Percentiles rank a stretch among this genome's conserved stretches.
Conservation (phyloP, 768 basidiomycete genomes). For the Clitopilus hobsonii region DNA sequence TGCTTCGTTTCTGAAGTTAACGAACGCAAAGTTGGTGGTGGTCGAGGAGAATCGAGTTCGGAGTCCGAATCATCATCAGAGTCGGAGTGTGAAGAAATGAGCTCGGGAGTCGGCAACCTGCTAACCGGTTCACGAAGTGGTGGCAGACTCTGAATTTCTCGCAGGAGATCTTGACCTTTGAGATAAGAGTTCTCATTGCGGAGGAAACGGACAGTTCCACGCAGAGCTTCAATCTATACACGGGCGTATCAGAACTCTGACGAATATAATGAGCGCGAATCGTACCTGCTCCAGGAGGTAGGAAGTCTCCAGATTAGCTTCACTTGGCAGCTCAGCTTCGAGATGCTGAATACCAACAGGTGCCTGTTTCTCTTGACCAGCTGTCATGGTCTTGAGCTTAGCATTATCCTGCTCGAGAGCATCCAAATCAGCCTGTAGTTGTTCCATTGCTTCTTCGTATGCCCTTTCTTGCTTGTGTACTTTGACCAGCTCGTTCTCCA, state of each 20-base stretch:
- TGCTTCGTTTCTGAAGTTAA: slow-evolving; percentile 80
- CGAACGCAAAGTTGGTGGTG: slow-evolving; percentile 54
- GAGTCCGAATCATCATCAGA: slow-evolving; percentile 61
- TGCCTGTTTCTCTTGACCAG: slow-evolving; percentile 61
- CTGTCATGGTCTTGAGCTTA: slow-evolving; percentile 68
- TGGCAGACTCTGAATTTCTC: slow-evolving; percentile 74
- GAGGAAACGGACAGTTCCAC: slow-evolving; percentile 88
- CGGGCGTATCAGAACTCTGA: slow-evolving; percentile 3
- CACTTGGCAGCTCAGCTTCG: slow-evolving; percentile 63
- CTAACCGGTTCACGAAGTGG: slow-evolving; percentile 46
- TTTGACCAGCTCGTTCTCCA: slow-evolving; percentile 78
- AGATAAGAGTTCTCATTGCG: slow-evolving; percentile 91
- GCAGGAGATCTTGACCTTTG: slow-evolving; percentile 86
- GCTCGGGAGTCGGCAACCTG: slow-evolving; percentile 58
- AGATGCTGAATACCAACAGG: slow-evolving; percentile 40
- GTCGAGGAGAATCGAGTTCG: slow-evolving; percentile 23
- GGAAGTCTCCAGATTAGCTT: slow-evolving; percentile 82
- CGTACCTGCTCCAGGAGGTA: slow-evolving; percentile 83
- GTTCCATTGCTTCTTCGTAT: slow-evolving; percentile 92
- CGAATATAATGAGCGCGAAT: not conserved
- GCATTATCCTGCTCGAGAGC: slow-evolving; percentile 82
- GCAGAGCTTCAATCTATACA: slow-evolving; percentile 79
- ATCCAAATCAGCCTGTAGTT: slow-evolving; percentile 86
- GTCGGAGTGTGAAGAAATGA: slow-evolving; percentile 66
- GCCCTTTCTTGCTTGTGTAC: slow-evolving; percentile 84